Conservation (phyloP, 2,329 filamentous ascomycete species). For the Leptoxyphium fumago region DNA sequence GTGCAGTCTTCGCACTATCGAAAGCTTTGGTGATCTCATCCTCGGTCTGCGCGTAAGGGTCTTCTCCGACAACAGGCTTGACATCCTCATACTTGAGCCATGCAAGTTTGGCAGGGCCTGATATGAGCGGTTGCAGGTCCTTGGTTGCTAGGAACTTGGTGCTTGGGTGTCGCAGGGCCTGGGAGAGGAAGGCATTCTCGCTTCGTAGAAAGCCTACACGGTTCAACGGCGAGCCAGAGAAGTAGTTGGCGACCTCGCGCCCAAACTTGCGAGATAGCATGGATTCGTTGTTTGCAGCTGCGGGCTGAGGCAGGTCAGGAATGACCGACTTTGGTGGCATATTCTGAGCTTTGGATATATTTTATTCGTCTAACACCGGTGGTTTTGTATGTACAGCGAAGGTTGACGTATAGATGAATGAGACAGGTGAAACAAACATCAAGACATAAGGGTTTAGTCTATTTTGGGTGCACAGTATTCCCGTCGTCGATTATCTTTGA, state of each 20-base stretch:
- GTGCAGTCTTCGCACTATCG: constrained; percentile 52
- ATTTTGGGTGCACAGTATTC: too few relatives aligned
- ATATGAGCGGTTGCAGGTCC: constrained; percentile 54
- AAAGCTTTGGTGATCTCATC: constrained; percentile 57
- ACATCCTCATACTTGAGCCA: constrained; percentile 58
- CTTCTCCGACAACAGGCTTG: constrained; percentile 50
- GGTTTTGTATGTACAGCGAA: too few relatives aligned
- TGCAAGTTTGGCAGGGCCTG: constrained; percentile 39
- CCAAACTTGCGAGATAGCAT: constrained; percentile 68
- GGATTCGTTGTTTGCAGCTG: constrained; percentile 44
- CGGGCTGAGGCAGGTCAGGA: constrained; percentile 41
- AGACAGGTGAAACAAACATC: too few relatives aligned
- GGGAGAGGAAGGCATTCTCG: constrained; percentile 54
- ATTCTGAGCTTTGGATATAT: neutral
- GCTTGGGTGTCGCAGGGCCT: constrained; percentile 50
- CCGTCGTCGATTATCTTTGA: too few relatives aligned
- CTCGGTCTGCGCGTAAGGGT: constrained; percentile 58
- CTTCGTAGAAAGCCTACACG: constrained; percentile 63
- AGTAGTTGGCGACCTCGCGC: constrained; percentile 71
- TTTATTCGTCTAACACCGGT: too few relatives aligned
- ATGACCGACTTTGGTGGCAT: constrained; percentile 14
- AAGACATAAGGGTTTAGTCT: too few relatives aligned
- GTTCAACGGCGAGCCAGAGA: constrained; percentile 61
- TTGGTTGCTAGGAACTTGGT: constrained; percentile 67
- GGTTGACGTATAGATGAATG: too few relatives aligned